Evolutionary conservation across 106 monocot species (phyloP), one percentile per base, ranked within the genome.

Genomic region (Agapanthus africanus): DNA sequence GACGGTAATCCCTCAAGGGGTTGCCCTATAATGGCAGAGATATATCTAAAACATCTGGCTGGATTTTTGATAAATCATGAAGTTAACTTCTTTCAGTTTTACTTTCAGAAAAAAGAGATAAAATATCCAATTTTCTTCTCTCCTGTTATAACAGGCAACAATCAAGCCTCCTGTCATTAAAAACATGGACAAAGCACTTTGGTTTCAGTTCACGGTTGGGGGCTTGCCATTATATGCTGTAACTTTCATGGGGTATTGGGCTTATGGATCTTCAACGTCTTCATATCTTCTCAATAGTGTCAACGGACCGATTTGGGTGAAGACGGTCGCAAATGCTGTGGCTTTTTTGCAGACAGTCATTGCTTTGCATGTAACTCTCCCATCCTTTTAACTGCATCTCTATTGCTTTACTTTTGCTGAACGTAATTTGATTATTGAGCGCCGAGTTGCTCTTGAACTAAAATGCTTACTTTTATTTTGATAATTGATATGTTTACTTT

Each of bases 131-230:
- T 32, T 33, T 1, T 59, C 21, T 40, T 40, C 56, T 31, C 56
- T 57, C 30, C 7, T 30, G 4, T 57, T 39, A 25, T 80, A 40
- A 15, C 81, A 95, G 95, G 90, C 95, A 37, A 95, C 95, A 2
- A 50, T 88, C 71, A 83, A 73, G 70, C 80, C 72, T 44, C 88
- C 88, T 47, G 88, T 84, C 32, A 67, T 88, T 33, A 81, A 65
- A 56, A 88, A 88, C 68, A 88, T 88, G 88, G 81, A 81, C 69
- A 88, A 84, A 44, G 88, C 88, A 23, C 81, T 88, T 38, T 81
- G 75, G 79, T 82, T 88, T 70, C 88, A 88, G 66, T 88, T 84
- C 67, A 81, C 84, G 2, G 9, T 77, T 41, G 88, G 88, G 13
- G 52, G 59, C 7, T 70, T 84, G 42, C 84, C 84, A 30, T 41